Percentiles rank a stretch among this genome's conserved stretches.
These are phyloP conservation scores for Aureobasidium sp. DNA, from an alignment of 2,329 filamentous ascomycete genomes.

Conservation along the genomic window DNA sequence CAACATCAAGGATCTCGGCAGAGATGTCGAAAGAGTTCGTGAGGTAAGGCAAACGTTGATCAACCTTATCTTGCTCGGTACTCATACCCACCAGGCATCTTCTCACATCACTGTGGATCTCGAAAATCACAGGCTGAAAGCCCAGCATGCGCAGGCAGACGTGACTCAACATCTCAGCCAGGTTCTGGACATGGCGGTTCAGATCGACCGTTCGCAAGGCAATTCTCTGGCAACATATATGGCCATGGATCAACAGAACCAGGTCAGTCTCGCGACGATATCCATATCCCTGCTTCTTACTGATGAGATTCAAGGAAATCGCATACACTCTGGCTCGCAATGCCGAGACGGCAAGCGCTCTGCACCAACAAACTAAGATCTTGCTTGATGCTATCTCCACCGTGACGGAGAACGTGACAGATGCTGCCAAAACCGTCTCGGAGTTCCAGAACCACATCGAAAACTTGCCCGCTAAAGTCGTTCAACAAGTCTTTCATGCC, in stretches of 20 bases:
- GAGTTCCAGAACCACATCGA: slow-evolving; percentile 10
- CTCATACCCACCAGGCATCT: not conserved
- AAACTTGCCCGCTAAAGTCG: slow-evolving; percentile 6
- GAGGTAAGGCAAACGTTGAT: not conserved
- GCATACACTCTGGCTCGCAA: not conserved
- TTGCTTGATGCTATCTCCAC: not conserved
- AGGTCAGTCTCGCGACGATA: not conserved
- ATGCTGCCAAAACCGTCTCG: slow-evolving; percentile 5
- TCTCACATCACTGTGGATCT: slow-evolving; percentile 8
- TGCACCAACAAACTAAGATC: not conserved
- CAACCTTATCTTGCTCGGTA: too few species aligned
- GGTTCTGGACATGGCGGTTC: not conserved
- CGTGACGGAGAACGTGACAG: slow-evolving; percentile 10
- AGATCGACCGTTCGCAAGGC: slow-evolving; percentile 1
- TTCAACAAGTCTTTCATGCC: slow-evolving; percentile 6
- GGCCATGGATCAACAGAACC: not conserved
- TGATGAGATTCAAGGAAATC: slow-evolving; percentile 1
- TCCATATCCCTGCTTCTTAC: not conserved
- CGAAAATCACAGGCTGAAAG: not conserved
- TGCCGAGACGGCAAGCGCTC: not conserved
- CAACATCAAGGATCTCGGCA: not conserved
- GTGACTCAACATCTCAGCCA: not conserved
- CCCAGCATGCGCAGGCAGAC: slow-evolving; percentile 1
- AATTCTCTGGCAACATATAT: not conserved
- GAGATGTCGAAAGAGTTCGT: slow-evolving; percentile 1